phyloP scores from a whole-genome alignment of 768 basidiomycete species.

The Lactarius vividus region DNA sequence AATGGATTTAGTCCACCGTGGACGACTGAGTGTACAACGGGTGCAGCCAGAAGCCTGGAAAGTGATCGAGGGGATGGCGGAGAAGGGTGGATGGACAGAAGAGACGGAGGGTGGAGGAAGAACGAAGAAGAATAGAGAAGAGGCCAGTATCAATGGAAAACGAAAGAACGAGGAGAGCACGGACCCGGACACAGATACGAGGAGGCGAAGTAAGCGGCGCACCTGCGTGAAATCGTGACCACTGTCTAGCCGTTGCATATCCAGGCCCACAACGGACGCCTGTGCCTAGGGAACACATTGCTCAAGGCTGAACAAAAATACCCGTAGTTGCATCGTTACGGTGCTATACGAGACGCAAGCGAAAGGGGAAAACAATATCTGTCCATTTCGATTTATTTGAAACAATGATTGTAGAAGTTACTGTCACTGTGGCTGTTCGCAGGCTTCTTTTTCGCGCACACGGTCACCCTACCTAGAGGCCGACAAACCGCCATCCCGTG shows the following conservation, averaged over 20 bases:
- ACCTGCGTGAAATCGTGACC: neutral
- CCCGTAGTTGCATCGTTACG: neutral
- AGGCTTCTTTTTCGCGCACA: neutral
- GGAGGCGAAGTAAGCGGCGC: neutral
- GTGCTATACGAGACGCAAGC: neutral
- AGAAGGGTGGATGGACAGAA: constrained; percentile 76
- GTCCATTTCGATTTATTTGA: constrained; percentile 13
- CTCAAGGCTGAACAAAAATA: neutral
- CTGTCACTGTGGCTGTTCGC: neutral
- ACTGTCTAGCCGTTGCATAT: neutral
- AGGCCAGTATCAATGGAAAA: neutral
- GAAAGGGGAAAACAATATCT: neutral
- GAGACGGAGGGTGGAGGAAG: constrained; percentile 22
- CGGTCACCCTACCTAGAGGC: constrained; percentile 24
- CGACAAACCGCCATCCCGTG: constrained; percentile 34
- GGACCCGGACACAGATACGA: neutral
- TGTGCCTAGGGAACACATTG: neutral
- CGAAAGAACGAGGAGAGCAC: neutral
- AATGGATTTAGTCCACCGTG: constrained; percentile 79
- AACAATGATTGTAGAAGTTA: constrained; percentile 25
- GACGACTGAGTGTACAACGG: constrained; percentile 84
- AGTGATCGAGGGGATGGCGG: constrained; percentile 56
- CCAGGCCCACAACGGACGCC: neutral
- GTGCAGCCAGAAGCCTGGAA: constrained; percentile 67
- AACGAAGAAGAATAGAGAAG: neutral